These are phyloP conservation scores for Macadamia tetraphylla DNA, from an alignment of 164 flowering plant genomes.

Conservation along the genomic window DNA sequence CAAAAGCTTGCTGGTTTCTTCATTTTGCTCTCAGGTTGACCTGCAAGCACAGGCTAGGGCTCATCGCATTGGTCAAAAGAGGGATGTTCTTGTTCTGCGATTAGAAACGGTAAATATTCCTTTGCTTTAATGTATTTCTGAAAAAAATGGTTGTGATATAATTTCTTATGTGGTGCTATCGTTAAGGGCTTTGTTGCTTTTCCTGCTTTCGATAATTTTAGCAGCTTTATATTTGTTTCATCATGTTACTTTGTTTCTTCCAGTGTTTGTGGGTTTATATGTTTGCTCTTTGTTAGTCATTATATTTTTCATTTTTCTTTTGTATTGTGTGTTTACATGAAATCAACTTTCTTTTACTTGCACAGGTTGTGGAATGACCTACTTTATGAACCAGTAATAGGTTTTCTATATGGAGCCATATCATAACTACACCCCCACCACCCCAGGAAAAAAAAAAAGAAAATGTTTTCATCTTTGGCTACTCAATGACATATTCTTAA, in stretches of 20 bases:
- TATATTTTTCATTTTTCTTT: too few relatives aligned
- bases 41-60: slow-evolving; percentile 99
- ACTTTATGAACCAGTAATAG: too few relatives aligned
- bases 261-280: too few relatives aligned
- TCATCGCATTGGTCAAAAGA: slow-evolving; percentile 97
- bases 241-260: not conserved
- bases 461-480: too few relatives aligned
- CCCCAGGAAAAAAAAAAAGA: too few relatives aligned
- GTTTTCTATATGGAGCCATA: too few relatives aligned
- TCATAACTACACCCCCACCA: too few relatives aligned
- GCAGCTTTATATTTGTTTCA: not conserved
- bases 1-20: slow-evolving; percentile 9
- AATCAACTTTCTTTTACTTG: not conserved
- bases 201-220: not conserved
- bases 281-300: not conserved
- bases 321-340: not conserved
- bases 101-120: slow-evolving; percentile 69
- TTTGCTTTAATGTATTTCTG: not conserved
- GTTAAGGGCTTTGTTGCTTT: not conserved
- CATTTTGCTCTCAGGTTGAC: slow-evolving; percentile 65
- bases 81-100: slow-evolving; percentile 96
- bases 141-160: too few relatives aligned
- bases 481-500: too few relatives aligned
- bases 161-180: not conserved
- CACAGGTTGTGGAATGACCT: not conserved